phyloP scores from a whole-genome alignment of 2,329 filamentous ascomycete species.

The Arthroderma sp. region DNA sequence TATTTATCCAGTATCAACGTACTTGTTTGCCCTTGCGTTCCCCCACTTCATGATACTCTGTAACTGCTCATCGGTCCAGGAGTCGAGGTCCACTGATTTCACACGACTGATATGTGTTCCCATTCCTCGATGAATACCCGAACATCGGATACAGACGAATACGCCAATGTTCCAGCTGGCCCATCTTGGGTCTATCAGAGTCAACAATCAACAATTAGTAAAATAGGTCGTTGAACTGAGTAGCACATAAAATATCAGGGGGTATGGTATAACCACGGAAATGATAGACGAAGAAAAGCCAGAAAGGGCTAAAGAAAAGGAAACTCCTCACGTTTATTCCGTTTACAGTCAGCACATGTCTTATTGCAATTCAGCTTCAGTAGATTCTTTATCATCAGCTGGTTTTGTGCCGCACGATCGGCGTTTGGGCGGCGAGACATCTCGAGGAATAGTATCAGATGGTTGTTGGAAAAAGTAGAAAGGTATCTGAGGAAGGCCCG shows the following conservation, averaged over 20 bases:
- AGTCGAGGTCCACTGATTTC: slow-evolving; percentile 94
- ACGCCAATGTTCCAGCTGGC: slow-evolving; percentile 97
- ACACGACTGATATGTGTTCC: slow-evolving; percentile 96
- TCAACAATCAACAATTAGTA: neutral
- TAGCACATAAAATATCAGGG: neutral
- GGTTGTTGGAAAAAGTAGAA: neutral
- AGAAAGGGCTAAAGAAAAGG: slow-evolving; percentile 6
- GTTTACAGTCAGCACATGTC: slow-evolving; percentile 95
- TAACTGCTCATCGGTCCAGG: slow-evolving; percentile 97
- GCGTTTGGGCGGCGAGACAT: slow-evolving; percentile 43
- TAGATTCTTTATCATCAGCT: slow-evolving; percentile 83
- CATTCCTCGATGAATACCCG: slow-evolving; percentile 96
- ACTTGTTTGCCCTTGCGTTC: slow-evolving; percentile 92
- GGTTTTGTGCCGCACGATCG: slow-evolving; percentile 85
- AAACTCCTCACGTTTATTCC: slow-evolving; percentile 71
- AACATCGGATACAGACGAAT: slow-evolving; percentile 96
- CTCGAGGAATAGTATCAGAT: neutral
- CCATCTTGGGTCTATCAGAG: slow-evolving; percentile 74
- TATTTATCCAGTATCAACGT: slow-evolving; percentile 18
- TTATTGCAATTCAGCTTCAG: slow-evolving; percentile 94
- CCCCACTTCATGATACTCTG: slow-evolving; percentile 92
- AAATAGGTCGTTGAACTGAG: neutral
- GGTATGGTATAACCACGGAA: neutral
- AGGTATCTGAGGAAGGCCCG: neutral
- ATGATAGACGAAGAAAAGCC: neutral